Evolutionary conservation across 495 filamentous ascomycete species (phyloP), one percentile per base, ranked within the genome.

Genomic region (Physcia stellaris): DNA sequence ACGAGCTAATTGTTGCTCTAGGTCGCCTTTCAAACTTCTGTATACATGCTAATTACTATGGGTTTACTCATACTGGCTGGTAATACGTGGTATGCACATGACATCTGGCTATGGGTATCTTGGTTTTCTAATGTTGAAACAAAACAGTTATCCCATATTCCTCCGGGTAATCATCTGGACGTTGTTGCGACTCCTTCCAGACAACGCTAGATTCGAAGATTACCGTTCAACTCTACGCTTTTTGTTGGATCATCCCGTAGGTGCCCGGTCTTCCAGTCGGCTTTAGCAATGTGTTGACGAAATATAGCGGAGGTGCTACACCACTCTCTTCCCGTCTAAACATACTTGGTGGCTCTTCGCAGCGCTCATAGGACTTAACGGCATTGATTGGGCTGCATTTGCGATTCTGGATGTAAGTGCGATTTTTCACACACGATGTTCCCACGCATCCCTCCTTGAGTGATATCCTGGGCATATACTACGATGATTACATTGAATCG

Each of bases 261-360:
- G n/a, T n/a, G n/a, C n/a, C n/a, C n/a, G 81, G 24, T 78, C 82
- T 40, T 5, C 19, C 11, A 34, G 2, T 2, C n/a, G 16, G 1
- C 11, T 28, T 3, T 22, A 2, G 2, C 0, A 0, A 16, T 29
- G 13, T 4, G 9, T 12, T 24, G 11, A 41, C 32, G 50, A 7
- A 52, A 21, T 7, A 2, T 35, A 12, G 61, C 49, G 61, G 61
- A 32, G 49, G 41, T 51, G 49, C 18, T 88, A 90, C 49, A 92
- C 86, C 6, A 83, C 86, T 47, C 64, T 93, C 13, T 88, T 93
- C 50, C 83, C 84, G 1, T 60, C 68, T 6, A 67, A 68, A 11
- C 77, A 85, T 40, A 86, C 83, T 1, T 87, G 80, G 75, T 93
- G 83, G 73, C 63, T 93, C 2, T 53, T 84, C 3, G 68, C 71